phyloP scores from a whole-genome alignment of 208 protist genomes.

The Leishmania aethiopica region DNA sequence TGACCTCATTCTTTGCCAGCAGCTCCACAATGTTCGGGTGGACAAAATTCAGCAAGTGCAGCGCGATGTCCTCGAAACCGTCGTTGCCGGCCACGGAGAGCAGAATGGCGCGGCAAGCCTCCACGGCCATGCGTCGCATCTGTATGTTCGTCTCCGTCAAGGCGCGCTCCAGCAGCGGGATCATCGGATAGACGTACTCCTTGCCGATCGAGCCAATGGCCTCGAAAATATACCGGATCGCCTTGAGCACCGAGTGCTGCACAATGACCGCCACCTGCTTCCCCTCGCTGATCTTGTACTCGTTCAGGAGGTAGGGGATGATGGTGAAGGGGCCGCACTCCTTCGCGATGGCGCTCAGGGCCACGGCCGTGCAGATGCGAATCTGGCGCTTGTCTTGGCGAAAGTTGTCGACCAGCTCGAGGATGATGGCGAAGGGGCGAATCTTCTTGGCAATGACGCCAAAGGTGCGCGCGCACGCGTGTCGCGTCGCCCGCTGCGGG shows the following conservation, averaged over 20 bases:
- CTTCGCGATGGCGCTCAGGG: constrained; percentile 99
- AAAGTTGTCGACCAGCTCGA: constrained; percentile 99
- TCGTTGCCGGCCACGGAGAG: constrained; percentile 78
- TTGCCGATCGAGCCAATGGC: constrained; percentile 98
- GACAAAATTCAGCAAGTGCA: constrained; percentile 99
- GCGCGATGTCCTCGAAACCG: constrained; percentile 93
- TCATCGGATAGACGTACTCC: constrained; percentile 99
- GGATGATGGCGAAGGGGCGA: constrained; percentile 98
- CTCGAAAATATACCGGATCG: constrained; percentile 99
- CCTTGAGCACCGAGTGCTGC: constrained; percentile 98
- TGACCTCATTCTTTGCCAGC: constrained; percentile 89
- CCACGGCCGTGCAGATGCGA: constrained; percentile 99
- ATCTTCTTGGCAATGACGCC: constrained; percentile 99
- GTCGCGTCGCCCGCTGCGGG: constrained; percentile 97
- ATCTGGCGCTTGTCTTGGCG: constrained; percentile 99
- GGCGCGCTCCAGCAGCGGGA: constrained; percentile 98
- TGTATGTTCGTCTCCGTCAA: constrained; percentile 99
- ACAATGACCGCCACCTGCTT: constrained; percentile 96
- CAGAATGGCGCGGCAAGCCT: constrained; percentile 97
- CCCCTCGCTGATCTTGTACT: constrained; percentile 98
- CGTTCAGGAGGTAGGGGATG: constrained; percentile 99
- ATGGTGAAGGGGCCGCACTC: constrained; percentile 99
- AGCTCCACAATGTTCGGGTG: constrained; percentile 99
- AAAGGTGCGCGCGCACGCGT: constrained; percentile 97
- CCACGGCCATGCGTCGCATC: constrained; percentile 98